Conservation (phyloP, 106 monocot species). For the Agapanthus africanus region DNA sequence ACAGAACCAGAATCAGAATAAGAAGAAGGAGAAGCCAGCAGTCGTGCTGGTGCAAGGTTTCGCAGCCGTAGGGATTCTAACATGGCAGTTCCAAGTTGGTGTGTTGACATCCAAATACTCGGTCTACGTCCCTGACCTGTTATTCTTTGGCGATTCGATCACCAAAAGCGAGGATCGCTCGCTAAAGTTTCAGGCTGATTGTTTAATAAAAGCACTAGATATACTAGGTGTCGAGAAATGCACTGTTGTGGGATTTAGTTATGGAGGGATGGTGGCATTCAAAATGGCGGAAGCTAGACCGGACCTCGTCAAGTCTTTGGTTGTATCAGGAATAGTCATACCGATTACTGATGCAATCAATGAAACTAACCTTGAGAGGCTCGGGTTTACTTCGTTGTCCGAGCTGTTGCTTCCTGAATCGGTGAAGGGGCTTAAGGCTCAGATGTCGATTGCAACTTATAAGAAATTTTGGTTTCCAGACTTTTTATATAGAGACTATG, state of each 20-base stretch:
- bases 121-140: conserved; percentile 78
- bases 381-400: conserved; percentile 16
- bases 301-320: conserved; percentile 51
- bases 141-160: conserved; percentile 72
- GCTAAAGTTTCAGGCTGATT: conserved; percentile 70
- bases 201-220: conserved; percentile 43
- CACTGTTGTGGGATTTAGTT: conserved; percentile 93
- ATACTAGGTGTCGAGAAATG: conserved; percentile 48
- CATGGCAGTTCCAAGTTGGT: conserved; percentile 87
- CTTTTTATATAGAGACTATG: conserved; percentile 10
- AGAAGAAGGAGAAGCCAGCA: conserved; percentile 25
- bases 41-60: conserved; percentile 88
- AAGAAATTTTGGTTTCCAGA: conserved; percentile 25
- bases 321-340: conserved; percentile 23
- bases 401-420: conserved; percentile 23
- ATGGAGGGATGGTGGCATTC: conserved; percentile 93
- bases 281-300: conserved; percentile 67
- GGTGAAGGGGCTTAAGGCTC: conserved; percentile 18
- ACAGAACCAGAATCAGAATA: neutral
- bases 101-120: conserved; percentile 29
- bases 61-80: conserved; percentile 75
- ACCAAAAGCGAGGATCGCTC: conserved; percentile 43
- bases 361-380: conserved; percentile 6
- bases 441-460: conserved; percentile 13
- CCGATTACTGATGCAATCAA: conserved; percentile 26